These are phyloP conservation scores for Rusavskia elegans DNA, from an alignment of 495 filamentous ascomycete species.

Conservation along the genomic window DNA sequence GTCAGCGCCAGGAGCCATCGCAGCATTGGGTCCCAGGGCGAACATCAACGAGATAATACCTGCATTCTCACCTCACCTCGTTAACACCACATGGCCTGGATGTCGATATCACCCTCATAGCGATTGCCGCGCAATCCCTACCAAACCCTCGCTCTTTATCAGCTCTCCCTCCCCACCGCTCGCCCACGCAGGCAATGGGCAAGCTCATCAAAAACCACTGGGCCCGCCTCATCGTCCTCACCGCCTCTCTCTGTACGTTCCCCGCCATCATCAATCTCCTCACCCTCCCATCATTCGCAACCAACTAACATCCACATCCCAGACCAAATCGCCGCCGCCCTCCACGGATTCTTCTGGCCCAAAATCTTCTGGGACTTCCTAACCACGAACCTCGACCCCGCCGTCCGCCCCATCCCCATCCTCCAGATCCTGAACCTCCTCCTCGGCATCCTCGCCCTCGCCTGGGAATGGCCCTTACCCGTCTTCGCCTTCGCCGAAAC, in stretches of 20 bases:
- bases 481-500: constrained; percentile 31
- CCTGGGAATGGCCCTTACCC: constrained; percentile 82
- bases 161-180: not conserved
- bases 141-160: not conserved
- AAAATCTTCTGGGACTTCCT: constrained; percentile 98
- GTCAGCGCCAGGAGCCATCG: not conserved
- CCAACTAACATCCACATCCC: constrained; percentile 17
- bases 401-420: constrained; percentile 73
- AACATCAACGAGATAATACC: not conserved
- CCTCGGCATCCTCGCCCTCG: constrained; percentile 61
- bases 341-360: constrained; percentile 93
- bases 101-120: not conserved
- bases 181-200: constrained; percentile 46
- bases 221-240: constrained; percentile 81
- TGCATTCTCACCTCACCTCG: not conserved
- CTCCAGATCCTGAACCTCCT: constrained; percentile 94
- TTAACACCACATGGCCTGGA: not conserved
- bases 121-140: constrained; percentile 3
- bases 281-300: not conserved
- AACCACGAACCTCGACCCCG: constrained; percentile 75
- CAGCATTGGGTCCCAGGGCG: not conserved
- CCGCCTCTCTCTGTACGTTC: constrained; percentile 64
- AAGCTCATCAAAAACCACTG: constrained; percentile 98
- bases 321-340: constrained; percentile 76
- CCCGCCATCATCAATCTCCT: not conserved